A percentile compares a stretch with the other conserved stretches of the same genome.
These are phyloP conservation scores for Schizophyllum amplum DNA, from an alignment of 1,284 basidiomycete species.

Conservation along the genomic window DNA sequence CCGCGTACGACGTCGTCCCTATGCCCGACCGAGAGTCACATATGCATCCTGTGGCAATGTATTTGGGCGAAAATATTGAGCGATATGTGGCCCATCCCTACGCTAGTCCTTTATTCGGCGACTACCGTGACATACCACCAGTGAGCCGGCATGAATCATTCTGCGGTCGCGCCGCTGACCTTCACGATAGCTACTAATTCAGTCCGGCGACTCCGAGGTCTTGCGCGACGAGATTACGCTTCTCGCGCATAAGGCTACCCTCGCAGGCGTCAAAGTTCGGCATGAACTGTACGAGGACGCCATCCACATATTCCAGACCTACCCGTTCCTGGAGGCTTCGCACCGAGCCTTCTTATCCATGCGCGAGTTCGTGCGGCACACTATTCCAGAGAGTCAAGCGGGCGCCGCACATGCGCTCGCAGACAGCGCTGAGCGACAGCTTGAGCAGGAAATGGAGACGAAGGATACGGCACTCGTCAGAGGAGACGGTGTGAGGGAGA, in stretches of 20 bases:
- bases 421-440: constrained; percentile 42
- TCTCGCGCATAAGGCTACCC: constrained; percentile 89
- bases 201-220: constrained; percentile 92
- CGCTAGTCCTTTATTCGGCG: constrained; percentile 92
- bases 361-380: constrained; percentile 62
- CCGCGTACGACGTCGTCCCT: constrained; percentile 75
- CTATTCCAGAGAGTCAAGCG: constrained; percentile 39
- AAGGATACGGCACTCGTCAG: constrained; percentile 54
- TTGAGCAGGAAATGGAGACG: constrained; percentile 62
- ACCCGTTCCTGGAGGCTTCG: constrained; percentile 74
- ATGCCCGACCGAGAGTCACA: constrained; percentile 72
- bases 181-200: constrained; percentile 59
- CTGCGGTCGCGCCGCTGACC: background rate
- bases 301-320: constrained; percentile 88
- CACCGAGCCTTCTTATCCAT: constrained; percentile 72
- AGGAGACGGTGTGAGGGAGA: constrained; percentile 53
- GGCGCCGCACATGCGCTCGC: constrained; percentile 45
- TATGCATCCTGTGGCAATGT: constrained; percentile 88
- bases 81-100: constrained; percentile 93
- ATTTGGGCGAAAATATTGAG: constrained; percentile 82
- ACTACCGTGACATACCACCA: constrained; percentile 83
- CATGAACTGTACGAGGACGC: constrained; percentile 94
- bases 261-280: constrained; percentile 82
- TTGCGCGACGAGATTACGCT: constrained; percentile 88
- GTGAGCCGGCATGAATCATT: too few species aligned